Percentiles rank a stretch among this genome's conserved stretches.
Evolutionary conservation across 2,329 filamentous ascomycete genomes (phyloP).

Genomic region (Sclerotinia glacialis): DNA sequence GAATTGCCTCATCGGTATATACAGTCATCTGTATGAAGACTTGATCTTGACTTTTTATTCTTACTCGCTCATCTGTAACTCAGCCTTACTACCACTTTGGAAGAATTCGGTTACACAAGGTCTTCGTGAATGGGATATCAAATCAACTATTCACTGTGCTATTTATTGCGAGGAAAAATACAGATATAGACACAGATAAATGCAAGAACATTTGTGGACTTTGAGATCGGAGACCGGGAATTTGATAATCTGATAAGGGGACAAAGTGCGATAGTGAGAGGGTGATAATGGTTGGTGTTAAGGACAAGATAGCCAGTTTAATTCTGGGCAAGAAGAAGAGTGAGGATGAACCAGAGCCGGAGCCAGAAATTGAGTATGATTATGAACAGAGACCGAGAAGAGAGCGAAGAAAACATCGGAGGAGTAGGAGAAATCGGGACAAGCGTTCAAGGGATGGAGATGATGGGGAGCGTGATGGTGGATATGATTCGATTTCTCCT

Average conservation of each 20-base stretch:
- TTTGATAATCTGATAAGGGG: not conserved
- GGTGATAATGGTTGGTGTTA: slow-evolving; percentile 12
- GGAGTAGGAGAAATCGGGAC: slow-evolving; percentile 11
- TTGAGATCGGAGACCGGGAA: not conserved
- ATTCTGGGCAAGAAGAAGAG: slow-evolving; percentile 12
- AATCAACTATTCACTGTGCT: not conserved
- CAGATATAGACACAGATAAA: not conserved
- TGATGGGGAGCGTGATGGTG: not conserved
- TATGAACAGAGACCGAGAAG: slow-evolving; percentile 13
- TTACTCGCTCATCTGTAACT: slow-evolving; percentile 5
- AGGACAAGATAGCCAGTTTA: slow-evolving; percentile 9
- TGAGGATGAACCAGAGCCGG: not conserved
- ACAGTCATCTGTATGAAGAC: slow-evolving; percentile 1
- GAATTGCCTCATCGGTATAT: slow-evolving; percentile 2
- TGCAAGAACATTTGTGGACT: not conserved
- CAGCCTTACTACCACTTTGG: not conserved
- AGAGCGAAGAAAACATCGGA: slow-evolving; percentile 14
- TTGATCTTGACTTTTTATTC: not conserved
- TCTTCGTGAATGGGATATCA: not conserved
- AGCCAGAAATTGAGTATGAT: not conserved
- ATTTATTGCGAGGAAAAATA: not conserved
- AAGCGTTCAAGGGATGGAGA: slow-evolving; percentile 5
- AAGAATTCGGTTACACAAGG: not conserved
- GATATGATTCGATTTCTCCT: not conserved
- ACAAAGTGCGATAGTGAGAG: not conserved